Base-by-base conservation (phyloP, 768 basidiomycete species). In the Sutorius australiensis region DNA sequence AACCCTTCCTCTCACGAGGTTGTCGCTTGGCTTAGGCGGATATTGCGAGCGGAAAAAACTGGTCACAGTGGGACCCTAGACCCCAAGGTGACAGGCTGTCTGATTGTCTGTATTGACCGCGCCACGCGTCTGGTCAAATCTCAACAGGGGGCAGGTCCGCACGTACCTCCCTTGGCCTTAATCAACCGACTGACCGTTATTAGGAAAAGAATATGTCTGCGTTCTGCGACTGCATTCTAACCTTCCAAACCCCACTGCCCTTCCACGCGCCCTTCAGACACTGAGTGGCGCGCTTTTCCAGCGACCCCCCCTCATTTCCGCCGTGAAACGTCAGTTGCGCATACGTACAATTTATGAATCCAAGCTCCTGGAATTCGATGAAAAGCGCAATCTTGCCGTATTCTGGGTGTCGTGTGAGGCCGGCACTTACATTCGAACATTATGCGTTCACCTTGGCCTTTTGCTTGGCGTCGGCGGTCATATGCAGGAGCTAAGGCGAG, bases 371-470 rank as follows among this genome's bases (percentile, higher is more conserved):
- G 97, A 99, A 72, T 98, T 93, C 61, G 97, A 99, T 70, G 94
- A 98, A 67, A 91, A 97, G 69, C 84, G 97, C 47, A 95, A 97
- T 65, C 82, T 99, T 48, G 92, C 83, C 37, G 95, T 99, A 17
- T 99, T 98, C 77, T 95, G 93, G 92, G 97, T 98, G 21, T 93
- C 90, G 19, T 99, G 97, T 69, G 97, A 99, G 70, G 97, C 97
- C 34, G 97, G 97, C 54, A 92, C 89, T n/a, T 91, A 91, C 59
- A 91, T 91, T 61, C 88, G 97, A 68, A 99, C 97, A 1, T 80
- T 99, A 41, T 99, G 97, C 69, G 97, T 99, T 13, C 97, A 99
- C 73, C 75, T 99, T 49, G 97, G 97, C 53, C 78, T 99, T 47
- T 56, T 99, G 38, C 77, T 98, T 34, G 97, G 97, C 56, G 95